These are phyloP conservation scores for Davidsoniella eucalypti DNA, from an alignment of 2,329 filamentous ascomycete species.

Conservation along the genomic window DNA sequence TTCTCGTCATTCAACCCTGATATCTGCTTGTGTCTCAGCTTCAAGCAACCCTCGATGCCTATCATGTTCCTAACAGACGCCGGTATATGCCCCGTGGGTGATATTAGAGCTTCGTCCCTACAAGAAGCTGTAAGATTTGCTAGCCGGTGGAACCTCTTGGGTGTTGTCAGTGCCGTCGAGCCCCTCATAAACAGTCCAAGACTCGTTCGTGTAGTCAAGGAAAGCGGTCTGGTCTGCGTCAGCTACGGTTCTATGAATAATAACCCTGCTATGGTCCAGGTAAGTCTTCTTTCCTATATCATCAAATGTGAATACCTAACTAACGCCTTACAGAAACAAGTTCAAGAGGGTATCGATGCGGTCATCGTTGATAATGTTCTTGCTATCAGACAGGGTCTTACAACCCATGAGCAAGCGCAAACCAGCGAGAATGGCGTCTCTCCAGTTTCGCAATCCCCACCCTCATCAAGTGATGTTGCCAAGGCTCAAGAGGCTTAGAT, in stretches of 20 bases:
- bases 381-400: slow-evolving; percentile 80
- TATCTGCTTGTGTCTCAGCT: slow-evolving; percentile 81
- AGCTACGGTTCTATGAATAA: slow-evolving; percentile 91
- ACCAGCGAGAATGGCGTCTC: background rate
- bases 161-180: slow-evolving; percentile 77
- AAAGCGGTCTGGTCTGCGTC: slow-evolving; percentile 83
- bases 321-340: slow-evolving; percentile 49
- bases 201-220: slow-evolving; percentile 83
- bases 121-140: slow-evolving; percentile 95
- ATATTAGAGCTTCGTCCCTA: slow-evolving; percentile 76
- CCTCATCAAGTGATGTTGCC: no score
- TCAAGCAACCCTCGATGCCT: slow-evolving; percentile 94
- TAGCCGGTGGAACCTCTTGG: slow-evolving; percentile 82
- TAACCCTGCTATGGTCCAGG: slow-evolving; percentile 67
- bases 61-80: slow-evolving; percentile 90
- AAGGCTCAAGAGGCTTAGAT: no score
- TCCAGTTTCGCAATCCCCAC: no score
- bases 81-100: slow-evolving; percentile 63
- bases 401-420: slow-evolving; percentile 20
- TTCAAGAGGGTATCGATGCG: slow-evolving; percentile 88
- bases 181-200: slow-evolving; percentile 79
- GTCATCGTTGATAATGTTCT: slow-evolving; percentile 95
- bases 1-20: slow-evolving; percentile 98
- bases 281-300: slow-evolving; percentile 28
- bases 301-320: background rate